Base-by-base conservation (phyloP, 1,284 basidiomycete genomes). In the Puccinia polysora region DNA sequence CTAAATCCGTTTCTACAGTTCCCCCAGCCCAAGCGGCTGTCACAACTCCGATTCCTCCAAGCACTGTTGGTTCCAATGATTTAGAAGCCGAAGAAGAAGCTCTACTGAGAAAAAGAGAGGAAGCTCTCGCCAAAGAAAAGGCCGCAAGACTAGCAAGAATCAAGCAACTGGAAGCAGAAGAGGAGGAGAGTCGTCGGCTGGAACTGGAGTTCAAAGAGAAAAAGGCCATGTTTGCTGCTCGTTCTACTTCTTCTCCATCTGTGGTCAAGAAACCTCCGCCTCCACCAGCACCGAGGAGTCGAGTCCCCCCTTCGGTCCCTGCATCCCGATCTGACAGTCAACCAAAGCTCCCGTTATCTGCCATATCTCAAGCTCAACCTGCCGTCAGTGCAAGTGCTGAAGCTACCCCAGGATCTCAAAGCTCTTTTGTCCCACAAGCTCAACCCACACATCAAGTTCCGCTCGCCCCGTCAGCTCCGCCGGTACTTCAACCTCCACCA, bases 41-140 rank as follows among this genome's bases (percentile, higher is more conserved):
- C 10, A 28, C 38, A 20, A 62, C 73, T 34, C 25, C 65, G 7
- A 18, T 53, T 10, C 75, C 75, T 28, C 74, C 75, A 14, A 74
- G 75, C 47, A 74, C 20, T 30, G 25, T 43, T 15, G 40, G 28
- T 28, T 38, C 43, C 28, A 64, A 75, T 12, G 75, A 76, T 56
- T 69, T 77, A 7, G 76, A 75, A 20, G 90, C 89, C 0, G 90
- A 91, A 77, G 90, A 90, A 79, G 89, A 88, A 78, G 86, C 85
- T 0, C 84, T 83, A 60, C 81, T 83, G 49, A 89, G 89, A 0
- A 89, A 93, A 78, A 58, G 71, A 47, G 85, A 84, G 76, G 88
- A 89, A 76, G 88, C 88, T 1, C 87, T 88, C 74, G 87, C 89
- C 74, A 83, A 89, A 71, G 89, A 90, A 76, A 84, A 84, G 59